Percentiles rank a stretch among this genome's conserved stretches.
Evolutionary conservation across 805 yeast species (phyloP).

Genomic region (Metschnikowia baotianmanensis): DNA sequence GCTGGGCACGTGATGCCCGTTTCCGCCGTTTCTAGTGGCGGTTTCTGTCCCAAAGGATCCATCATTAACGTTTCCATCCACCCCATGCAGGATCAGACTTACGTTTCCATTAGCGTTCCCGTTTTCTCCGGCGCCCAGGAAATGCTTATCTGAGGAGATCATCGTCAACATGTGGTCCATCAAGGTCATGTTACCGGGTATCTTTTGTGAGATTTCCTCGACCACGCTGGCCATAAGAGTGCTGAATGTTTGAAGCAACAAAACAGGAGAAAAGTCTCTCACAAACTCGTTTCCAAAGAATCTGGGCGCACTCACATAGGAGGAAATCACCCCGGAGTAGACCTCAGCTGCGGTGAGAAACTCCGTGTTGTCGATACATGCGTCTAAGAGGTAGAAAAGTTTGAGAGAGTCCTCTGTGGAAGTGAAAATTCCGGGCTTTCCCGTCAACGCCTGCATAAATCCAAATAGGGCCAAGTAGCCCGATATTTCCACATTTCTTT

Average conservation of each 20-base stretch:
- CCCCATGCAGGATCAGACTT: too few relatives aligned
- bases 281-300: conserved; percentile 27
- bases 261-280: conserved; percentile 34
- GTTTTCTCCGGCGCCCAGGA: background rate
- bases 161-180: conserved; percentile 28
- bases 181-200: conserved; percentile 16
- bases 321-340: conserved; percentile 21
- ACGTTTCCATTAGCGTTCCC: background rate
- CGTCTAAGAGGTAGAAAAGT: conserved; percentile 33
- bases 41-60: background rate
- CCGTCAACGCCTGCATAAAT: conserved; percentile 29
- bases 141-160: conserved; percentile 20
- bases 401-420: conserved; percentile 25
- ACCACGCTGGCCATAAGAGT: conserved; percentile 35
- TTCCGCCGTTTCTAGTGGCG: background rate
- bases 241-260: conserved; percentile 34
- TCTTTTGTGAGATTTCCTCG: conserved; percentile 24
- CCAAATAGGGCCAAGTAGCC: conserved; percentile 38
- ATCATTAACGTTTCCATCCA: background rate
- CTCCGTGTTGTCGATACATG: conserved; percentile 37
- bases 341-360: conserved; percentile 37
- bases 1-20: conserved; percentile 2
- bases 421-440: conserved; percentile 28
- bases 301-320: conserved; percentile 13
- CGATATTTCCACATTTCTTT: conserved; percentile 23